phyloP scores from a whole-genome alignment of 495 filamentous ascomycete species.

The Penicillium roqueforti region DNA sequence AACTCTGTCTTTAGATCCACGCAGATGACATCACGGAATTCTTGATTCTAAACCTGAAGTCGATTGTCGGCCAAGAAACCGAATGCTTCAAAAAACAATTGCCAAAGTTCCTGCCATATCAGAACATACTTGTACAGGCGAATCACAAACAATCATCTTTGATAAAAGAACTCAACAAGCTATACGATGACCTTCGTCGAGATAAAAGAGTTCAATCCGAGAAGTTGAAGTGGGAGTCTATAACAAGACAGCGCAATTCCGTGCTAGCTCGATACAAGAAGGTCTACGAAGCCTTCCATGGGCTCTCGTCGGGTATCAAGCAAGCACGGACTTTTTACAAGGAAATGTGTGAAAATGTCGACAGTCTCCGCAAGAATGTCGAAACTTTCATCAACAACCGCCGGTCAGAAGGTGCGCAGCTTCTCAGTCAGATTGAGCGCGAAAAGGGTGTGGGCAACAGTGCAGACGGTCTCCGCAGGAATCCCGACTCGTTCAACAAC shows the following conservation, averaged over 20 bases:
- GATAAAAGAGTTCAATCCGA: constrained; percentile 92
- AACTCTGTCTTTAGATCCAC: constrained; percentile 60
- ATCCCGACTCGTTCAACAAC: constrained; percentile 94
- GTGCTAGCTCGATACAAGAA: constrained; percentile 88
- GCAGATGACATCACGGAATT: constrained; percentile 90
- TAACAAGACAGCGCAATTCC: constrained; percentile 74
- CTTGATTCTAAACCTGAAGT: constrained; percentile 94
- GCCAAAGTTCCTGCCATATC: constrained; percentile 93
- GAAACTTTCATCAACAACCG: constrained; percentile 95
- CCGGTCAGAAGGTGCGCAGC: constrained; percentile 82
- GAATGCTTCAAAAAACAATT: constrained; percentile 91
- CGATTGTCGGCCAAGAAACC: constrained; percentile 74
- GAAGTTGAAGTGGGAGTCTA: constrained; percentile 87
- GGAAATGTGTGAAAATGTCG: constrained; percentile 93
- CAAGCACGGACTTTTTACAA: constrained; percentile 89
- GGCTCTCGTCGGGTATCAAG: constrained; percentile 77
- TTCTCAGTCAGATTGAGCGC: constrained; percentile 82
- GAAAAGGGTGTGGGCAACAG: constrained; percentile 84
- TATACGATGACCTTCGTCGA: constrained; percentile 83
- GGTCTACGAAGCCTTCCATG: constrained; percentile 87
- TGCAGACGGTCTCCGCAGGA: constrained; percentile 86
- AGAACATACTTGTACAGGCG: constrained; percentile 83
- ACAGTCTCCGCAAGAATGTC: constrained; percentile 93
- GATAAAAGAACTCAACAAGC: constrained; percentile 90
- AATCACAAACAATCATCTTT: constrained; percentile 89